A percentile compares a stretch with the other conserved stretches of the same genome.
Conservation (phyloP, 805 yeast genomes). For the Blastobotrys chiropterorum region DNA sequence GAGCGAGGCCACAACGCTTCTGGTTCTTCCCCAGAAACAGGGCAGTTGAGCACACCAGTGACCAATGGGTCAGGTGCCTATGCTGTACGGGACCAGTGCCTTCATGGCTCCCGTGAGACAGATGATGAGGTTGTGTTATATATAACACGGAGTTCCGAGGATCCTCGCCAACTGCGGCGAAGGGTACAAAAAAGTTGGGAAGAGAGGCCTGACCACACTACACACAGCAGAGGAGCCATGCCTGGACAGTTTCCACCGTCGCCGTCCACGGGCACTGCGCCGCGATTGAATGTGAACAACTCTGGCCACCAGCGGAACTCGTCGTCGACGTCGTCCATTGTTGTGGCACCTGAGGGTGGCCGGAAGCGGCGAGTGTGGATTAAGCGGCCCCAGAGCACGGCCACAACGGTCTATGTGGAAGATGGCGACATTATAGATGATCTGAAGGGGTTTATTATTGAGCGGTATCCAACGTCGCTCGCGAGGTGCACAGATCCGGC, state of each 20-base stretch:
- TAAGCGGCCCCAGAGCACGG: slow-evolving; percentile 33
- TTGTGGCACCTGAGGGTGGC: not conserved
- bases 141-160: too few species aligned
- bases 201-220: not conserved
- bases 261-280: not conserved
- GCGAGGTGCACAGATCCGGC: slow-evolving; percentile 63
- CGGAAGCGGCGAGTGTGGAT: slow-evolving; percentile 33
- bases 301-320: not conserved
- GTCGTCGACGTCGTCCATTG: not conserved
- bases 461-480: slow-evolving; percentile 62
- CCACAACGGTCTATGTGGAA: slow-evolving; percentile 63
- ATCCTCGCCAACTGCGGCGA: too few species aligned
- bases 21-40: too few species aligned
- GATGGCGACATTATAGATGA: slow-evolving; percentile 74
- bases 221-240: not conserved
- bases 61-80: too few species aligned
- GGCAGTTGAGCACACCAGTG: too few species aligned
- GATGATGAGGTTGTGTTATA: too few species aligned
- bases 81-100: too few species aligned
- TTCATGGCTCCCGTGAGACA: too few species aligned
- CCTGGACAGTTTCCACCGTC: not conserved
- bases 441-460: slow-evolving; percentile 56
- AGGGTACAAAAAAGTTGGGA: too few species aligned
- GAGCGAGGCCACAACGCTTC: too few species aligned
- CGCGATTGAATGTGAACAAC: not conserved